Evolutionary conservation across 306 rosid genomes (phyloP).

Genomic region (Cucurbita argyrosperma): DNA sequence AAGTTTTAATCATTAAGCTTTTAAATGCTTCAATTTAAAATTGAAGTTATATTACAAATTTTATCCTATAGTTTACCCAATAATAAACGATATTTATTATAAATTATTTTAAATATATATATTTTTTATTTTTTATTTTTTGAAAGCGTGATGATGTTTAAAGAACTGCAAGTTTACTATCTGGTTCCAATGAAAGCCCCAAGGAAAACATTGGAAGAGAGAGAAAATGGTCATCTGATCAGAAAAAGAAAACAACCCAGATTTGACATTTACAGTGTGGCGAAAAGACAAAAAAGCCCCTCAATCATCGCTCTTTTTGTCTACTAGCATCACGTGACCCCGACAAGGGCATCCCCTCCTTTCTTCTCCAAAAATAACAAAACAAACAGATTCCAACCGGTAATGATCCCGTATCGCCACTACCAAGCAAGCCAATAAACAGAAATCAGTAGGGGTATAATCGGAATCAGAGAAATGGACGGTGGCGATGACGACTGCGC

Average conservation of each 20-base stretch:
- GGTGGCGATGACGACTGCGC: conserved; percentile 19
- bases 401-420: neutral
- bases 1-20: neutral
- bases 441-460: conserved; percentile 35
- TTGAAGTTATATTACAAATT: too few species aligned
- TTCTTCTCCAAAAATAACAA: neutral
- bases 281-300: conserved; percentile 5
- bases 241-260: neutral
- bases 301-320: neutral
- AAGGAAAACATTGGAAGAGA: neutral
- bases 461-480: conserved; percentile 7
- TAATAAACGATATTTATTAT: too few species aligned
- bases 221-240: neutral
- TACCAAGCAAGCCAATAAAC: conserved; percentile 16
- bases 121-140: too few species aligned
- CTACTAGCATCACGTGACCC: conserved; percentile 1
- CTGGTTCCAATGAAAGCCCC: neutral
- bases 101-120: too few species aligned
- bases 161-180: neutral
- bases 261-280: conserved; percentile 5
- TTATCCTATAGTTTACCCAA: too few species aligned
- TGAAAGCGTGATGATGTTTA: neutral
- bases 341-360: neutral
- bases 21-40: neutral
- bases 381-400: conserved; percentile 1